Evolutionary conservation across 192 early-diverging fungal genomes (phyloP), one percentile per base, ranked within the genome.

Genomic region (Podila horticola): DNA sequence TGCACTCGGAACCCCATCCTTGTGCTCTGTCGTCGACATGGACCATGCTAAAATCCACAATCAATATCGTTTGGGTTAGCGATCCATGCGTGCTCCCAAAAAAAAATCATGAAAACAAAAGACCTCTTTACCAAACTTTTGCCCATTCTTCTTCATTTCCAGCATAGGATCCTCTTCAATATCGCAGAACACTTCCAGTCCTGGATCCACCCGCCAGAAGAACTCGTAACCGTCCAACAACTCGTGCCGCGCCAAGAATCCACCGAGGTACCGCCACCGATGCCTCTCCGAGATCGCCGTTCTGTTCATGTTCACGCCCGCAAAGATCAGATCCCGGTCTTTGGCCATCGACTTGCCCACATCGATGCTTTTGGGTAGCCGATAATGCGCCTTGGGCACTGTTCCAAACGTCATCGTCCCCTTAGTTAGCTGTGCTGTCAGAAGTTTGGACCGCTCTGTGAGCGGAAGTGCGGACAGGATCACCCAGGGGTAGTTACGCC

Each of bases 391-490:
- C 0, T 38, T 66, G 2, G 87, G 85, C 58, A 91, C 83, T 20
- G 74, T 59, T 5, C 76, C 85, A 86, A 89, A 91, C 0, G 82
- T 87, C 31, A 88, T 85, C 22, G 74, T 75, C 0, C 58, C 67
- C 1, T 76, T 83, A 5, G 89, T 84, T 28, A 85, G 82, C 0
- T 75, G 71, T 0, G 74, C 69, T 0, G 87, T 69, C 9, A 65
- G 60, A 10, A 60, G 71, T 82, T 83, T 87, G 66, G 94, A 92
- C 29, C 85, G 67, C 0, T 86, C 64, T 10, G 88, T 69, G 58
- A 94, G 92, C 5, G 90, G 91, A 58, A 85, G 65, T 60, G 91
- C 88, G 71, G 94, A 92, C 0, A 94, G 82, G 48, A 94, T 88
- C 36, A 94, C 51, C 74, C 93, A 94, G 10, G 93, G 93, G 72